Evolutionary conservation across 2,329 filamentous ascomycete species (phyloP).

Genomic region (Dactylellina haptotyla): DNA sequence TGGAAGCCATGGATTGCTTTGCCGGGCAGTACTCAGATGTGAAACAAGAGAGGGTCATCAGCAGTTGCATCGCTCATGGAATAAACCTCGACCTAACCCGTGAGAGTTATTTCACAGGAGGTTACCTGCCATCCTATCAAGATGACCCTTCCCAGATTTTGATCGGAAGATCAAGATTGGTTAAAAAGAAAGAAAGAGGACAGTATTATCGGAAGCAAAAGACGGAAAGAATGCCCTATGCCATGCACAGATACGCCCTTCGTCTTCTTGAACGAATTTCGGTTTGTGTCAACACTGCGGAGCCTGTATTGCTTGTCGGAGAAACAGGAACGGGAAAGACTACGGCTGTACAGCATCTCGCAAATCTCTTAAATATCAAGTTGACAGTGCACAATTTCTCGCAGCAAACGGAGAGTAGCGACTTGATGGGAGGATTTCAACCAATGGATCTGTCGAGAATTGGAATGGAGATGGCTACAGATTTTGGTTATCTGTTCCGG

Average conservation of each 20-base stretch:
- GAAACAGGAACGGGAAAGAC: slow-evolving; percentile 99
- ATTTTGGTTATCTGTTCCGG: slow-evolving; percentile 89
- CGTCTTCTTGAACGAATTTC: slow-evolving; percentile 88
- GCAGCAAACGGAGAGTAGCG: slow-evolving; percentile 96
- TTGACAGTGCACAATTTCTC: slow-evolving; percentile 94
- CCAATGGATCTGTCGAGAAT: slow-evolving; percentile 80
- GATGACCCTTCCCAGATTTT: slow-evolving; percentile 69
- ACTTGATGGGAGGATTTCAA: slow-evolving; percentile 94
- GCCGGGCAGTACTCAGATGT: slow-evolving; percentile 78
- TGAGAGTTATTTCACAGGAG: slow-evolving; percentile 75
- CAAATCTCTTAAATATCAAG: slow-evolving; percentile 82
- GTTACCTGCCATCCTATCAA: slow-evolving; percentile 76
- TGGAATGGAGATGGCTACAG: slow-evolving; percentile 84
- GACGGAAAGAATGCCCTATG: slow-evolving; percentile 75
- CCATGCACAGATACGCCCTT: slow-evolving; percentile 85
- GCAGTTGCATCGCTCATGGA: slow-evolving; percentile 80
- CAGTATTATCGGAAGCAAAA: slow-evolving; percentile 63
- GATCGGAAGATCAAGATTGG: slow-evolving; percentile 74
- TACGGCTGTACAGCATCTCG: slow-evolving; percentile 91
- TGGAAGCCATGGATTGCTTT: slow-evolving; percentile 94
- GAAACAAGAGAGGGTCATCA: slow-evolving; percentile 70
- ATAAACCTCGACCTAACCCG: slow-evolving; percentile 86
- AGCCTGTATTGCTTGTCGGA: slow-evolving; percentile 93
- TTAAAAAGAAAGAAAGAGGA: slow-evolving; percentile 65
- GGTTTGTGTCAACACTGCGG: slow-evolving; percentile 81